phyloP scores from a whole-genome alignment of 1,284 basidiomycete species.

The Cryptococcus sp. region DNA sequence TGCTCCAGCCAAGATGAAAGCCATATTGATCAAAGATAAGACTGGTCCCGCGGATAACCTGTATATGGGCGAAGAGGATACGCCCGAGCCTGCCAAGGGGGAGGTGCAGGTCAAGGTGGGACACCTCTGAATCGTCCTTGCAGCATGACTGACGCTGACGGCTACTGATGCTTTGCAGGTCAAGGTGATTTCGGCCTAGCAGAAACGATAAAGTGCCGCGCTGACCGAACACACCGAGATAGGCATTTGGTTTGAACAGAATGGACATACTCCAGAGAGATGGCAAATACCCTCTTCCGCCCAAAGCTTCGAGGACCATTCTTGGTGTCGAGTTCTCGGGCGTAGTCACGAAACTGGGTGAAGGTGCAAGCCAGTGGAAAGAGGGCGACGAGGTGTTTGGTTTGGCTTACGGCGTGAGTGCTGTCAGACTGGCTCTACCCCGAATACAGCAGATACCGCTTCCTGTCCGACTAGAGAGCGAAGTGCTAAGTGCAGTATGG shows the following conservation, averaged over 20 bases:
- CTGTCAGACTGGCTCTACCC: neutral
- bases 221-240: neutral
- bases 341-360: conserved; percentile 63
- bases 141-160: conserved; percentile 7
- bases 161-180: conserved; percentile 25
- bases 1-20: conserved; percentile 64
- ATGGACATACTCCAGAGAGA: conserved; percentile 78
- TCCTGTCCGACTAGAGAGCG: too few species aligned
- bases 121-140: neutral
- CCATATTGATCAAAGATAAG: conserved; percentile 76
- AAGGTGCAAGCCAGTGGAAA: conserved; percentile 62
- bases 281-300: conserved; percentile 76
- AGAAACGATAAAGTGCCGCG: neutral
- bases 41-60: conserved; percentile 76
- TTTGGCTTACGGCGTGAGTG: conserved; percentile 66
- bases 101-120: conserved; percentile 75
- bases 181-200: conserved; percentile 23
- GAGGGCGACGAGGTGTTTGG: conserved; percentile 85
- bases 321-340: conserved; percentile 93
- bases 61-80: conserved; percentile 68
- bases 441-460: too few species aligned
- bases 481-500: too few species aligned
- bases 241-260: conserved; percentile 75
- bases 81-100: conserved; percentile 61
- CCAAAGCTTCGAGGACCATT: conserved; percentile 69